Percentiles rank a stretch among this genome's conserved stretches.
These are phyloP conservation scores for Amphichorda felina DNA, from an alignment of 2,329 filamentous ascomycete genomes.

Conservation along the genomic window DNA sequence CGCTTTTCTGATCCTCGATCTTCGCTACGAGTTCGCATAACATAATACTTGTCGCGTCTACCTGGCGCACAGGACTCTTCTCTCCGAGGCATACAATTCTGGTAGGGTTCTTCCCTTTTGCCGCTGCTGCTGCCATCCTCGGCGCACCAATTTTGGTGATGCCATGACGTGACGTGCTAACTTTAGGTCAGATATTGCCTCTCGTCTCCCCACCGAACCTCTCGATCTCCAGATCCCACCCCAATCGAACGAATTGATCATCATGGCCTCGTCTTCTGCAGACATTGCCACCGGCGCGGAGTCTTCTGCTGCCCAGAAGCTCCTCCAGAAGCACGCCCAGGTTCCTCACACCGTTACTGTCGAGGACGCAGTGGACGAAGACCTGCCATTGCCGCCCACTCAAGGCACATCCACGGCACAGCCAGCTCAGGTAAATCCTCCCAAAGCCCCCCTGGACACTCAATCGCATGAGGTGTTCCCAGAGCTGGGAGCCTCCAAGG, in stretches of 20 bases:
- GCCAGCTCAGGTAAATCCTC: not conserved
- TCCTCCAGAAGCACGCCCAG: constrained; percentile 50
- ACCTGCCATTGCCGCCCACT: constrained; percentile 38
- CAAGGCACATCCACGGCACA: not conserved
- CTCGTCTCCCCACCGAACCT: too few relatives aligned
- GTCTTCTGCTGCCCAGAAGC: constrained; percentile 46
- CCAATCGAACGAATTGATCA: not conserved
- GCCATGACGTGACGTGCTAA: too few relatives aligned
- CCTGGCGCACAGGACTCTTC: too few relatives aligned
- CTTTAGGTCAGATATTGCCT: too few relatives aligned
- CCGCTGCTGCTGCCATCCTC: too few relatives aligned
- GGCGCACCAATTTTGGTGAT: too few relatives aligned
- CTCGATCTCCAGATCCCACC: not conserved
- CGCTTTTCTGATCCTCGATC: not conserved
- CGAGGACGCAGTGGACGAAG: constrained; percentile 74
- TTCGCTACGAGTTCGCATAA: too few relatives aligned
- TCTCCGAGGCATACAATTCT: too few relatives aligned
- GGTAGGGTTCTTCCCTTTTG: too few relatives aligned
- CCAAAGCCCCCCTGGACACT: constrained; percentile 51
- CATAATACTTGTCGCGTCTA: too few relatives aligned
- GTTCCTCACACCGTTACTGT: constrained; percentile 52
- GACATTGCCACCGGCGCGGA: constrained; percentile 22
- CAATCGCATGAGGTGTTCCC: constrained; percentile 88
- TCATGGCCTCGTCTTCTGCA: constrained; percentile 26
- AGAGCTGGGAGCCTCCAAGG: constrained; percentile 61